Base-by-base conservation (phyloP, 2,329 filamentous ascomycete species). In the Hypocreales sp. region DNA sequence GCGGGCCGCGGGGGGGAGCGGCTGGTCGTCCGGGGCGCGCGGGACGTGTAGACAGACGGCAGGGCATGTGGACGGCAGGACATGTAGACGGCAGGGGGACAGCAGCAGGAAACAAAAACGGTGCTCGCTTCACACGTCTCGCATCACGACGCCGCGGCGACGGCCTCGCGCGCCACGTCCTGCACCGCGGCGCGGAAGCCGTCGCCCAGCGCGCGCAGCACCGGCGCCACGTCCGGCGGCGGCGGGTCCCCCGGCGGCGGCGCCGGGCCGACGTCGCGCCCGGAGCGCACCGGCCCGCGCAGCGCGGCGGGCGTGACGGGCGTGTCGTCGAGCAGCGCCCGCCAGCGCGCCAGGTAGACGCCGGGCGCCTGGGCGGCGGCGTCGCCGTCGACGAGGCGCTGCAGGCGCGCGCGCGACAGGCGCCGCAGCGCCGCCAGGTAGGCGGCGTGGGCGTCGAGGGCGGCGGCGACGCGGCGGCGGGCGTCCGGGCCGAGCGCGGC, bases 261-360 rank as follows among this genome's bases (percentile, higher is more conserved):
- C 45, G 5, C 51, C 54, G 8, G 47, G 42, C 56, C 64, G 16
- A 70, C 62, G 12, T 71, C 65, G 19, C 51, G 60, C 10, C 69
- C 70, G 7, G 36, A 44, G 1, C 77, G 59, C 1, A 75, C 47
- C 2, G 57, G 53, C 0, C 75, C 74, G 2, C 50, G 43, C 0
- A 58, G 47, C 1, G 52, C 58, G 0, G 55, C 61, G 0, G 80
- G 77, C 2, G 76, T 79, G 34, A 86, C 72, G 24, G 62, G 47
- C 0, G 79, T 80, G n/a, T 62, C 56, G 43, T 84, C 74, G 4
- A 86, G 56, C 6, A 84, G 56, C 1, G 66, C 57, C 44, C 83
- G 75, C 79, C 80, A 86, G 26, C 72, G 64, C 2, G 68, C 61
- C 15, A 84, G 64, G 42, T 79, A 86, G 25, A 78, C 67, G 2